Conservation (phyloP, 2,329 filamentous ascomycete genomes). For the Phyllosticta paracitricarpa region DNA sequence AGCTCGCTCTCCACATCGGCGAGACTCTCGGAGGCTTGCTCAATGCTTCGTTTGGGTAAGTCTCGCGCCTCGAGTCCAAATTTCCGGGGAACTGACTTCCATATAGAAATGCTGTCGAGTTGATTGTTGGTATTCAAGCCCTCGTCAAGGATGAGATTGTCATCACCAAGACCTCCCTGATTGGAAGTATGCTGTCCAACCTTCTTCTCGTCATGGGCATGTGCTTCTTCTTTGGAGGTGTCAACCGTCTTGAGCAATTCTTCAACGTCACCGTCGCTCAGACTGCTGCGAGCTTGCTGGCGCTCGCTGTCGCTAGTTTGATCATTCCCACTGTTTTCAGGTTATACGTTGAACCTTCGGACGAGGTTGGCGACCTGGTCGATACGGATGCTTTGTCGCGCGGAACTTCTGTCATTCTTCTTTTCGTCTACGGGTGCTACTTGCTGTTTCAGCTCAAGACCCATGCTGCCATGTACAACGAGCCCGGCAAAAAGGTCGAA, state of each 20-base stretch:
- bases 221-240: constrained; percentile 81
- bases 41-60: constrained; percentile 79
- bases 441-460: constrained; percentile 88
- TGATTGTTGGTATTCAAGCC: constrained; percentile 83
- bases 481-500: constrained; percentile 66
- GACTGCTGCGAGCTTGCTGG: constrained; percentile 72
- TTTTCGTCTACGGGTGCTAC: constrained; percentile 75
- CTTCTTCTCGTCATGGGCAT: constrained; percentile 80
- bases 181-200: constrained; percentile 87
- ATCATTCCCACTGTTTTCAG: constrained; percentile 88
- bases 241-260: constrained; percentile 69
- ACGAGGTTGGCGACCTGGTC: neutral
- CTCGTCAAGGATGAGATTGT: constrained; percentile 62
- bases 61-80: constrained; percentile 14
- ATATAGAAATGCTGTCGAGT: constrained; percentile 66
- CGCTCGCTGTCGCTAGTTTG: constrained; percentile 67
- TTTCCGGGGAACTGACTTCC: constrained; percentile 15
- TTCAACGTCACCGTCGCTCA: constrained; percentile 92
- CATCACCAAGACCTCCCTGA: constrained; percentile 86
- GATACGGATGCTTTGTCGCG: constrained; percentile 39
- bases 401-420: constrained; percentile 67
- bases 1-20: constrained; percentile 66
- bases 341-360: constrained; percentile 32
- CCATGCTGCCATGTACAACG: constrained; percentile 70
- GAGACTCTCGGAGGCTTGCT: constrained; percentile 81